Evolutionary conservation across 345 rosid genomes (phyloP), one percentile per base, ranked within the genome.

Genomic region (Draba incana): DNA sequence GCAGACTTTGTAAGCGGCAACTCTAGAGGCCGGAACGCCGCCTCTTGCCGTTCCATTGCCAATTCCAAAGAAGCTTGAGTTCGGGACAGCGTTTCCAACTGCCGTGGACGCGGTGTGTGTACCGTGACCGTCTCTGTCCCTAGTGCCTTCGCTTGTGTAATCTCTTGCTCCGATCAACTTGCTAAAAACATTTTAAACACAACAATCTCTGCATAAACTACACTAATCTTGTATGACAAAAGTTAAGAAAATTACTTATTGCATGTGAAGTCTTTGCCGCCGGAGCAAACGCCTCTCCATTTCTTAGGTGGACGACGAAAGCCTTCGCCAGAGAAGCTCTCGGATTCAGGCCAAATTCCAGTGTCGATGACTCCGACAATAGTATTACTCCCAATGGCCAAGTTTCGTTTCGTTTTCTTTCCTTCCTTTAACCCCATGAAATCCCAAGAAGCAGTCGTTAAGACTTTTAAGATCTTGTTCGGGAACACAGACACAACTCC

Each of bases 391-490:
- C 72, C 78, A 23, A 8, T 31, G 0, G 28, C 24, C 0, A 57
- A 61, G 9, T 64, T 55, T 10, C 57, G 49, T 0, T 39, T 38
- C 5, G 61, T 55, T 1, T 62, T 68, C 3, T 3, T 45, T 6
- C 53, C 66, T 14, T 71, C 66, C 41, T 33, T 46, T 5, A 87
- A 38, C 9, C 86, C 89, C 72, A 85, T 50, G 69, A 85, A 85
- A 27, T 79, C 77, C 93, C 90, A 87, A 6, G 88, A 87, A 23
- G 77, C 65, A 9, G 89, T 87, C 0, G 89, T 85, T 2, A 66
- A 83, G 46, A 72, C 54, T 13, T 80, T 27, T 10, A 62, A 62
- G 4, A 14, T 81, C 41, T 4, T 72, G 38, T 41, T 83, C 0
- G 80, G 84, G 44, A 83, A 82, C n/a, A 87, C 79, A 0, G 89